A percentile compares a stretch with the other conserved stretches of the same genome.
phyloP scores from a whole-genome alignment of 257 asterid species.

The Anisodus tanguticus region DNA sequence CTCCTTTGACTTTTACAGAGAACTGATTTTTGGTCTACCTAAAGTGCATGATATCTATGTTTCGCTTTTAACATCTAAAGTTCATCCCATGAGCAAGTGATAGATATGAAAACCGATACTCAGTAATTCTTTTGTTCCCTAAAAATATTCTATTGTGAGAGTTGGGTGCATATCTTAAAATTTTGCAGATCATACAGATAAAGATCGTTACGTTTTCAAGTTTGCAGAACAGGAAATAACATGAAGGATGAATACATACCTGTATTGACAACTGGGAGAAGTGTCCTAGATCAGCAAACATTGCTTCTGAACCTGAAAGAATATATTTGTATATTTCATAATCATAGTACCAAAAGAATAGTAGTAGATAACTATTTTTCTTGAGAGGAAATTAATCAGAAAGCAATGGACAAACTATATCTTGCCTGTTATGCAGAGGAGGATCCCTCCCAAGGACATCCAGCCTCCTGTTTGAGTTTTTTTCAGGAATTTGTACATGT shows the following conservation, averaged over 20 bases:
- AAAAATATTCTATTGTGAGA: neutral
- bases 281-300: slow-evolving; percentile 99
- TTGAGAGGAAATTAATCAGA: neutral
- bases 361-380: neutral
- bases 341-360: slow-evolving; percentile 23
- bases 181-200: neutral
- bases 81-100: neutral
- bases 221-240: neutral
- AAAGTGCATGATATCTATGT: neutral
- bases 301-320: slow-evolving; percentile 93
- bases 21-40: neutral
- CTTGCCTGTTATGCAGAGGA: slow-evolving; percentile 86
- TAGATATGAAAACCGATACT: neutral
- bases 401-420: slow-evolving; percentile 5
- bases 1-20: neutral
- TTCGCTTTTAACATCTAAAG: neutral
- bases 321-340: slow-evolving; percentile 11
- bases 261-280: slow-evolving; percentile 87
- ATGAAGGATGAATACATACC: slow-evolving; percentile 48
- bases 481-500: slow-evolving; percentile 86
- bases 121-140: neutral
- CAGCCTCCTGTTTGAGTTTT: slow-evolving; percentile 84
- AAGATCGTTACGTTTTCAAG: neutral
- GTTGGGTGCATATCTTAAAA: neutral
- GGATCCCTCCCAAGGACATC: slow-evolving; percentile 95